Evolutionary conservation across 2,329 filamentous ascomycete genomes (phyloP).

Genomic region (Drechslerella stenobrocha): DNA sequence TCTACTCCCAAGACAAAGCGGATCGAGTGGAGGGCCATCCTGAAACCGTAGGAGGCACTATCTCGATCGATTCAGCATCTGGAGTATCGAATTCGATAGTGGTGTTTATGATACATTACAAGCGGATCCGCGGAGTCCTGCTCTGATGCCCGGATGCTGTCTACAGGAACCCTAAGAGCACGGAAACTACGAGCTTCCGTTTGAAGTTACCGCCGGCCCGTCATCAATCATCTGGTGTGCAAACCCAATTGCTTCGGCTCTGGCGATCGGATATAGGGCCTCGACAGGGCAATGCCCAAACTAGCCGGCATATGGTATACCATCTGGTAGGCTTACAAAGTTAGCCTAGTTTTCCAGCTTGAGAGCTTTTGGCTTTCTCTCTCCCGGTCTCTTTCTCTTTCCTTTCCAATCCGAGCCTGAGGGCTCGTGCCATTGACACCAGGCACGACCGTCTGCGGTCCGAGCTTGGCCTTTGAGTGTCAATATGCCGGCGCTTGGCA

Average conservation of each 20-base stretch:
- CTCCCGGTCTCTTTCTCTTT: conserved; percentile 45
- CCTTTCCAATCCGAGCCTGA: conserved; percentile 15
- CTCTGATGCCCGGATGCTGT: neutral
- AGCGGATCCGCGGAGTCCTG: neutral
- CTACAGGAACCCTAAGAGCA: conserved; percentile 26
- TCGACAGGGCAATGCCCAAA: conserved; percentile 12
- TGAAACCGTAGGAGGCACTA: conserved; percentile 35
- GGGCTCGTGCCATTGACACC: neutral
- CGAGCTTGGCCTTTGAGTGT: neutral
- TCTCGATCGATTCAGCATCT: conserved; percentile 21
- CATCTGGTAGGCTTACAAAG: no score
- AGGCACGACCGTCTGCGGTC: conserved; percentile 20
- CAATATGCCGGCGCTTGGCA: no score
- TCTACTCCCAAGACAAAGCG: conserved; percentile 13
- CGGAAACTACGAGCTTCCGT: conserved; percentile 34
- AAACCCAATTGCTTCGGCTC: conserved; percentile 28
- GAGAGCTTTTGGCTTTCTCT: no score
- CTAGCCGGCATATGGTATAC: conserved; percentile 5
- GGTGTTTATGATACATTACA: conserved; percentile 20
- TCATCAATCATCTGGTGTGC: no score
- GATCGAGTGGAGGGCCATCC: conserved; percentile 19
- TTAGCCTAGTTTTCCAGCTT: conserved; percentile 22
- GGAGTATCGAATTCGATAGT: conserved; percentile 13
- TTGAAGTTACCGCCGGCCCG: conserved; percentile 39
- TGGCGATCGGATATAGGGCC: conserved; percentile 24